These are phyloP conservation scores for Coemansia sp. DNA, from an alignment of 192 early-diverging fungal genomes.

Conservation along the genomic window DNA sequence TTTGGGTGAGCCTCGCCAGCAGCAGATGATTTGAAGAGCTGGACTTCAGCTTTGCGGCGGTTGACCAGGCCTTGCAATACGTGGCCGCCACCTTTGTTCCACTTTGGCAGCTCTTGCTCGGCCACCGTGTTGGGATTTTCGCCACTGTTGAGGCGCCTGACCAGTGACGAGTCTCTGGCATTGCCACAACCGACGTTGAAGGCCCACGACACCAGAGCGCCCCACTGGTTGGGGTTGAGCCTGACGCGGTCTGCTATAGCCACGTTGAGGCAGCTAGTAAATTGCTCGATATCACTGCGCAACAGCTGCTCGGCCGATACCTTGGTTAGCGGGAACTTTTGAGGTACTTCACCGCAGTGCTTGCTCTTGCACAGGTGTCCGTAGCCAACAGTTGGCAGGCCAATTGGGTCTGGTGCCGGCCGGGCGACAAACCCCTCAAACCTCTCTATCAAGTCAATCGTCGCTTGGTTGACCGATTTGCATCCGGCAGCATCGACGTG, in stretches of 20 bases:
- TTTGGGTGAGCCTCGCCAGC: slow-evolving; percentile 31
- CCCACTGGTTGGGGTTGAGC: slow-evolving; percentile 50
- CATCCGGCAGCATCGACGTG: neutral
- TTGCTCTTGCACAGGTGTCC: slow-evolving; percentile 35
- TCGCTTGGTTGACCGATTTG: slow-evolving; percentile 21
- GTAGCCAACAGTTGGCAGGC: slow-evolving; percentile 55
- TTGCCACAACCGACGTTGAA: slow-evolving; percentile 50
- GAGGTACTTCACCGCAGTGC: slow-evolving; percentile 29
- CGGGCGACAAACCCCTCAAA: slow-evolving; percentile 50
- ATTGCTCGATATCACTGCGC: slow-evolving; percentile 24
- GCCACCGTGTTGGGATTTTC: slow-evolving; percentile 33
- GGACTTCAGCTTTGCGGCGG: slow-evolving; percentile 36
- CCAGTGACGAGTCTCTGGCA: slow-evolving; percentile 25
- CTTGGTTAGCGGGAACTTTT: slow-evolving; percentile 38
- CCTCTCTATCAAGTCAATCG: slow-evolving; percentile 36
- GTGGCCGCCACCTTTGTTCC: slow-evolving; percentile 32
- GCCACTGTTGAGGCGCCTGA: slow-evolving; percentile 42
- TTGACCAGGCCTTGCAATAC: slow-evolving; percentile 27
- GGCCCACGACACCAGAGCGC: slow-evolving; percentile 45
- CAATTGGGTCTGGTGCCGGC: slow-evolving; percentile 48
- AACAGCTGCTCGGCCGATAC: slow-evolving; percentile 35
- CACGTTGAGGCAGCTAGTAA: slow-evolving; percentile 34
- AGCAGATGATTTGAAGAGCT: slow-evolving; percentile 29
- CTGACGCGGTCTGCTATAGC: slow-evolving; percentile 16
- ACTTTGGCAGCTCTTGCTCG: slow-evolving; percentile 51